Percentiles rank a stretch among this genome's conserved stretches.
Conservation (phyloP, 2,329 filamentous ascomycete genomes). For the Chaetomiaceae sp. region DNA sequence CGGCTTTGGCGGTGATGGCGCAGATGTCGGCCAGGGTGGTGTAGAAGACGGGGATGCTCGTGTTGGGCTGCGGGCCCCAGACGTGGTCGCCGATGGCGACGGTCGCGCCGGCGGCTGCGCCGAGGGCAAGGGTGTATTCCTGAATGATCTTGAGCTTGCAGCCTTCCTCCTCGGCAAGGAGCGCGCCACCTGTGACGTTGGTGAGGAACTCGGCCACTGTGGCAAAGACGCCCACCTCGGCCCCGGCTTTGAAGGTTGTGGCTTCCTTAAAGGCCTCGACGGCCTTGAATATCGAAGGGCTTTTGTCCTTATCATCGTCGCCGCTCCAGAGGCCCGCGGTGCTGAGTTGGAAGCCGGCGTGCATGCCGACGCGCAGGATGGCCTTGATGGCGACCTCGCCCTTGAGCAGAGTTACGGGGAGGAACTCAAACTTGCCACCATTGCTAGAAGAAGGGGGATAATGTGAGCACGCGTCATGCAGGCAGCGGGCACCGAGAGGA, state of each 20-base stretch:
- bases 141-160: conserved; percentile 45
- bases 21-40: conserved; percentile 46
- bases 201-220: conserved; percentile 51
- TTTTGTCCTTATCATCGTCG: no score
- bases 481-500: no score
- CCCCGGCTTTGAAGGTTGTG: conserved; percentile 36
- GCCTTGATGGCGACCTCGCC: conserved; percentile 41
- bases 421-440: conserved; percentile 51
- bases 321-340: conserved; percentile 6
- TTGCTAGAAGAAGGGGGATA: conserved; percentile 6
- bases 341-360: conserved; percentile 38
- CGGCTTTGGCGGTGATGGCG: conserved; percentile 29
- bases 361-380: conserved; percentile 42
- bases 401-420: conserved; percentile 47
- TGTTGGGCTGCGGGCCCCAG: conserved; percentile 48
- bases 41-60: conserved; percentile 47
- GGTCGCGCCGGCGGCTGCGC: conserved; percentile 50
- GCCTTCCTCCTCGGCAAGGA: conserved; percentile 30
- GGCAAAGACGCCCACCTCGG: conserved; percentile 45
- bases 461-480: background rate
- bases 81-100: conserved; percentile 38
- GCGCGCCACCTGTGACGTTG: conserved; percentile 39
- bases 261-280: no score
- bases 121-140: conserved; percentile 47
- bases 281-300: no score